Conservation (phyloP, 2,329 filamentous ascomycete genomes). For the Neonectria faginata region DNA sequence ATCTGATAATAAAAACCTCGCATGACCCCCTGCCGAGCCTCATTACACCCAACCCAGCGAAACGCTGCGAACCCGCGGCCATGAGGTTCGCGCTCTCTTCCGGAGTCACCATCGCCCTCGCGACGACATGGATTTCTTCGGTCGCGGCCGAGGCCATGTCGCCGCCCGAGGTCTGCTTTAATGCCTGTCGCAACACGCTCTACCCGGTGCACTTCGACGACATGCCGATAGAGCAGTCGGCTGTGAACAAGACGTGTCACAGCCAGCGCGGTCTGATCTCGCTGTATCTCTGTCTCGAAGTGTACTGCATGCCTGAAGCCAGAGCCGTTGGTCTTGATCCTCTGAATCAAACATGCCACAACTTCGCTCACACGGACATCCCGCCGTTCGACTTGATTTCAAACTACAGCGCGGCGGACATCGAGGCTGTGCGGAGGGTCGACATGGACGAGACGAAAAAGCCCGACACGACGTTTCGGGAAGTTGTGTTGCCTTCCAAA, state of each 20-base stretch:
- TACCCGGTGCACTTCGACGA: slow-evolving; percentile 49
- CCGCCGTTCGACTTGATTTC: slow-evolving; percentile 52
- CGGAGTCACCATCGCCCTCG: neutral
- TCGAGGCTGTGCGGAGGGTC: slow-evolving; percentile 48
- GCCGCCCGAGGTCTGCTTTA: slow-evolving; percentile 46
- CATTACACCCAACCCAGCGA: slow-evolving; percentile 2
- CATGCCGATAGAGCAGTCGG: slow-evolving; percentile 34
- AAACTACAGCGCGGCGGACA: slow-evolving; percentile 51
- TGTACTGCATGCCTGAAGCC: slow-evolving; percentile 50
- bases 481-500: slow-evolving; percentile 51
- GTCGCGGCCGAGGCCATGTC: neutral
- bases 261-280: slow-evolving; percentile 48
- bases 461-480: slow-evolving; percentile 32
- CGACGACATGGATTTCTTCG: slow-evolving; percentile 15
- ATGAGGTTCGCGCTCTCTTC: slow-evolving; percentile 33
- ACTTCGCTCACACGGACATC: slow-evolving; percentile 40
- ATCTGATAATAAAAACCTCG: slow-evolving; percentile 46
- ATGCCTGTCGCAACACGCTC: slow-evolving; percentile 49
- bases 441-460: slow-evolving; percentile 42
- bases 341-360: slow-evolving; percentile 53
- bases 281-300: slow-evolving; percentile 53
- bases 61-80: slow-evolving; percentile 26
- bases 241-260: slow-evolving; percentile 43
- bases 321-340: slow-evolving; percentile 38
- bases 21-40: slow-evolving; percentile 18